Conservation (phyloP, 768 basidiomycete species). For the Pholiota molesta region DNA sequence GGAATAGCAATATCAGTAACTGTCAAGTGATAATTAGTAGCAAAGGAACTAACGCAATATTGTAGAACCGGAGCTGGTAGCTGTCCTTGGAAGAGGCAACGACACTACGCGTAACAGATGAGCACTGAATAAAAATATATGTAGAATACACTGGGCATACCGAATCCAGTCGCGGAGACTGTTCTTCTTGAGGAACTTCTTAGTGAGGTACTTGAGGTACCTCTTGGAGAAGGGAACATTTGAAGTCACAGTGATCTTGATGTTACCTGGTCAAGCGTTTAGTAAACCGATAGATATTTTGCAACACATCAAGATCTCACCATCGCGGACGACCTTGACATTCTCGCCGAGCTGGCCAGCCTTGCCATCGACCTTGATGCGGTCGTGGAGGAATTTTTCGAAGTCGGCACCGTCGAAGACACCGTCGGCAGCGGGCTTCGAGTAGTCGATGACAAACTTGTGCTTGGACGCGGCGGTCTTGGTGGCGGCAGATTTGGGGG, state of each 20-base stretch:
- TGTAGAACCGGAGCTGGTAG: conserved; percentile 96
- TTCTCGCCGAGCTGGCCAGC: conserved; percentile 89
- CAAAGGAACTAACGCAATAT: conserved; percentile 69
- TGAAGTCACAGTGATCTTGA: conserved; percentile 83
- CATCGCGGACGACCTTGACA: conserved; percentile 86
- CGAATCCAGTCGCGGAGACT: conserved; percentile 95
- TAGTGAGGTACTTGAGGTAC: conserved; percentile 98
- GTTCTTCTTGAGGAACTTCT: conserved; percentile 99
- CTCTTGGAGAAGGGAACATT: conserved; percentile 93
- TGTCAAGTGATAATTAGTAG: background rate
- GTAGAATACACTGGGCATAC: conserved; percentile 34
- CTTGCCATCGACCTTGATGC: conserved; percentile 93
- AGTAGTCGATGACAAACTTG: conserved; percentile 87
- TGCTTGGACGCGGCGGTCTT: conserved; percentile 60
- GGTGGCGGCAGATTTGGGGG: conserved; percentile 56
- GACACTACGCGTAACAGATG: conserved; percentile 53
- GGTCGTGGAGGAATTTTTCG: conserved; percentile 91
- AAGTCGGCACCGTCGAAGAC: conserved; percentile 65
- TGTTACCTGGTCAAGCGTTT: conserved; percentile 53
- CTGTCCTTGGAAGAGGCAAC: conserved; percentile 92
- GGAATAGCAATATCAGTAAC: conserved; percentile 13
- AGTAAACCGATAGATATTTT: background rate
- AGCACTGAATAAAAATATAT: background rate
- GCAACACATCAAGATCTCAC: conserved; percentile 44
- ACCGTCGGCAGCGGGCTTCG: conserved; percentile 69